These are phyloP conservation scores for Fusarium marasasianum DNA, from an alignment of 2,329 filamentous ascomycete species.

Conservation along the genomic window DNA sequence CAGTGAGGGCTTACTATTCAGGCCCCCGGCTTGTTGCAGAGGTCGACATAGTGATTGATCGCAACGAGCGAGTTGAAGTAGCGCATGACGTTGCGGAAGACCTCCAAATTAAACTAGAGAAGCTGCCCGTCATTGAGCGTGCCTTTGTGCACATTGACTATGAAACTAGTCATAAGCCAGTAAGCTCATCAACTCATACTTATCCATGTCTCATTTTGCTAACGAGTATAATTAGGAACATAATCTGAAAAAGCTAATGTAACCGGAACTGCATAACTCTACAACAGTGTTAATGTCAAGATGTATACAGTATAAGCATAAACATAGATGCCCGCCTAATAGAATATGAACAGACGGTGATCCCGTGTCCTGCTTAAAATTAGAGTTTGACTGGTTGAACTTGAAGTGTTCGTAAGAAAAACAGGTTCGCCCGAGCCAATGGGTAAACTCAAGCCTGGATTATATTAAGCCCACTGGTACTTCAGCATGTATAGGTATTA, in stretches of 20 bases:
- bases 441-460: too few relatives aligned
- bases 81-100: constrained; percentile 95
- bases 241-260: not conserved
- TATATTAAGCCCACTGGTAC: too few relatives aligned
- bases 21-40: constrained; percentile 91
- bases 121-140: constrained; percentile 87
- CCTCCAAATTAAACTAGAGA: constrained; percentile 93
- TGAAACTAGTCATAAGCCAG: constrained; percentile 95
- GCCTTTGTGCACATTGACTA: constrained; percentile 99
- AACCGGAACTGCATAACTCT: not conserved
- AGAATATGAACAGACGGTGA: not conserved
- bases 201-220: not conserved
- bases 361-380: not conserved
- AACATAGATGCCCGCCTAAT: not conserved
- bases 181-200: not conserved
- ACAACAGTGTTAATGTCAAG: not conserved
- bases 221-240: not conserved
- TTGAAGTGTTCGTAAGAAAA: not conserved
- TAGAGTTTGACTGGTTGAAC: not conserved
- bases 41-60: constrained; percentile 95
- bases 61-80: constrained; percentile 73
- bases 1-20: constrained; percentile 91
- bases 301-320: not conserved
- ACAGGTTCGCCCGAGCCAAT: not conserved
- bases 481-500: too few relatives aligned